A percentile compares a stretch with the other conserved stretches of the same genome.
Conservation (phyloP, 2,329 filamentous ascomycete genomes). For the Talaromyces rugulosus region DNA sequence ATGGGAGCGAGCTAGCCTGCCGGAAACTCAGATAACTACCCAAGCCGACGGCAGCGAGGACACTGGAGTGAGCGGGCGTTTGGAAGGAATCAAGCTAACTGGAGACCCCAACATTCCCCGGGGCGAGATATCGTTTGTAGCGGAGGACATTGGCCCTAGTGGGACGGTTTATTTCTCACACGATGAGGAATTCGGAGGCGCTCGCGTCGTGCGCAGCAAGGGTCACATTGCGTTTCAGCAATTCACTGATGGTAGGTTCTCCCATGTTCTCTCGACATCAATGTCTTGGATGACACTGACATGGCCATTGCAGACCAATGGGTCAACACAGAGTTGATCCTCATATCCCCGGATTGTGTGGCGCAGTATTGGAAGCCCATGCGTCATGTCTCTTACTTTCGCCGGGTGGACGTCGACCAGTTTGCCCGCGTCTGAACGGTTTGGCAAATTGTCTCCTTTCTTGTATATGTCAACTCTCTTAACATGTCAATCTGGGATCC, state of each 20-base stretch:
- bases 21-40: background rate
- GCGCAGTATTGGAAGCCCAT: conserved; percentile 76
- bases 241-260: conserved; percentile 65
- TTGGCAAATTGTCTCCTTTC: conserved; percentile 14
- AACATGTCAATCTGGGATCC: background rate
- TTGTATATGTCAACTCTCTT: background rate
- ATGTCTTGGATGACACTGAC: conserved; percentile 8
- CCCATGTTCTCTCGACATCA: background rate
- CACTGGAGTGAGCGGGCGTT: conserved; percentile 56
- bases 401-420: conserved; percentile 39
- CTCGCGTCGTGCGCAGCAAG: conserved; percentile 65
- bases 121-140: conserved; percentile 77
- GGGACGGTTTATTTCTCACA: conserved; percentile 62
- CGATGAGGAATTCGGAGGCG: conserved; percentile 68
- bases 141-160: conserved; percentile 65
- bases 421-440: conserved; percentile 23
- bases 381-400: conserved; percentile 43
- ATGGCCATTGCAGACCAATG: conserved; percentile 59
- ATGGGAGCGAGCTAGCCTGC: conserved; percentile 6
- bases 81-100: conserved; percentile 86
- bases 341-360: conserved; percentile 71
- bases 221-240: conserved; percentile 74
- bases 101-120: conserved; percentile 87
- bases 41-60: conserved; percentile 33
- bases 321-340: conserved; percentile 69